Percentiles rank a stretch among this genome's conserved stretches.
phyloP scores from a whole-genome alignment of 805 yeast species.

The Kuraishia hungarica region DNA sequence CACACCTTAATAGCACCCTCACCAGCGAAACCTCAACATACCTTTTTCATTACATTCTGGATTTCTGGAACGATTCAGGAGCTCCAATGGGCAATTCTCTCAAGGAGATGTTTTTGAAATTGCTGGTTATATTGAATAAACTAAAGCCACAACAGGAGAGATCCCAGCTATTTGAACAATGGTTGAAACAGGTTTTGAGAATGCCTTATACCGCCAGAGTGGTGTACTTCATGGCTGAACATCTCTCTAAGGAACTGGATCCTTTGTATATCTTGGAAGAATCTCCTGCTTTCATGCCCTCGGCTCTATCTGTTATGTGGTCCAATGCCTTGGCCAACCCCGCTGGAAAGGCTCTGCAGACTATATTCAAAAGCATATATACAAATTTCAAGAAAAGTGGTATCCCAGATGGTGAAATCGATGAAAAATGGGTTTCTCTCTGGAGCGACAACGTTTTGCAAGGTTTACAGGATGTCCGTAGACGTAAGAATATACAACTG shows the following conservation, averaged over 20 bases:
- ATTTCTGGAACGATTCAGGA: slow-evolving; percentile 64
- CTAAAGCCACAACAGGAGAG: slow-evolving; percentile 11
- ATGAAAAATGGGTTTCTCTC: slow-evolving; percentile 33
- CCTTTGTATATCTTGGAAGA: slow-evolving; percentile 27
- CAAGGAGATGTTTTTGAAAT: slow-evolving; percentile 48
- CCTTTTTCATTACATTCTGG: slow-evolving; percentile 48
- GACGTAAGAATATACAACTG: slow-evolving; percentile 40
- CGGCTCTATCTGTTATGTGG: slow-evolving; percentile 41
- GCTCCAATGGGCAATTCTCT: slow-evolving; percentile 66
- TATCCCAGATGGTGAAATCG: slow-evolving; percentile 3
- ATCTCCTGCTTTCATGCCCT: slow-evolving; percentile 36
- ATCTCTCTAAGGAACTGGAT: slow-evolving; percentile 38
- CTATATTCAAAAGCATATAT: slow-evolving; percentile 28
- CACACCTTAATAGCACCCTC: slow-evolving; percentile 5
- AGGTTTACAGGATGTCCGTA: slow-evolving; percentile 22
- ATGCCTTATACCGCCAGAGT: slow-evolving; percentile 48
- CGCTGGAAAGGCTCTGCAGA: slow-evolving; percentile 47
- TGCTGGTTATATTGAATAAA: slow-evolving; percentile 31
- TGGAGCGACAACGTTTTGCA: slow-evolving; percentile 39
- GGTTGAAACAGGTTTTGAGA: slow-evolving; percentile 37
- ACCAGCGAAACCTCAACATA: slow-evolving; percentile 15
- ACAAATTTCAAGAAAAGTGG: slow-evolving; percentile 2
- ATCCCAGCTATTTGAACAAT: slow-evolving; percentile 23
- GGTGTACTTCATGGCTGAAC: slow-evolving; percentile 51
- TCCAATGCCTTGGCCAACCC: slow-evolving; percentile 60